Conservation (phyloP, 2,329 filamentous ascomycete genomes). For the Lizonia empirigonia region DNA sequence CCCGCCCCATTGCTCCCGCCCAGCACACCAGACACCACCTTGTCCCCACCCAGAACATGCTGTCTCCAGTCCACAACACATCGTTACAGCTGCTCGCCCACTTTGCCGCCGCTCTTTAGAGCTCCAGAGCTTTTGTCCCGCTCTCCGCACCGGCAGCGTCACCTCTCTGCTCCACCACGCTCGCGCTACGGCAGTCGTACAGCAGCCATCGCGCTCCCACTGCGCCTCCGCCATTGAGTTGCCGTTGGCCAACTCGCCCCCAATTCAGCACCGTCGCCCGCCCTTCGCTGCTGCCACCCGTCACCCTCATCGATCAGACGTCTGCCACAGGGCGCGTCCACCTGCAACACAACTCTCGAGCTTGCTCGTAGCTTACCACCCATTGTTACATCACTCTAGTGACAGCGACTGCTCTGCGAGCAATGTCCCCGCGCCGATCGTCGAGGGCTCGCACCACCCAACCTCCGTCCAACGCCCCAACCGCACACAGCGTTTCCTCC, state of each 20-base stretch:
- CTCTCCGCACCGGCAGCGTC: constrained; percentile 43
- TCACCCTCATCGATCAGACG: constrained; percentile 18
- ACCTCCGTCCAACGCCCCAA: constrained; percentile 67
- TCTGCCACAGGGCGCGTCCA: too few relatives aligned
- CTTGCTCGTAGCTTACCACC: background rate
- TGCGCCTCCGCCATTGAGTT: constrained; percentile 19
- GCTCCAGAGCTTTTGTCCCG: constrained; percentile 47
- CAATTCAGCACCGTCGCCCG: background rate
- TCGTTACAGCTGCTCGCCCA: constrained; percentile 34
- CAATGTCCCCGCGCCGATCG: constrained; percentile 80
- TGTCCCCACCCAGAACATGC: constrained; percentile 38
- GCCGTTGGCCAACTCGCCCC: constrained; percentile 13
- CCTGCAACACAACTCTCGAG: constrained; percentile 12
- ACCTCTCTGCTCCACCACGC: constrained; percentile 32
- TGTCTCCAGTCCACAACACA: constrained; percentile 23
- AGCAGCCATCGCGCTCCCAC: constrained; percentile 17
- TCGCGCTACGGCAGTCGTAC: constrained; percentile 20
- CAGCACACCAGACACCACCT: constrained; percentile 22
- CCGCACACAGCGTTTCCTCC: constrained; percentile 75
- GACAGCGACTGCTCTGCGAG: constrained; percentile 15
- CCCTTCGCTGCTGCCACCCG: constrained; percentile 21
- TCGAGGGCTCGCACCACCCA: constrained; percentile 85
- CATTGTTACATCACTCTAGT: background rate
- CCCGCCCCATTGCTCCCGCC: constrained; percentile 35
- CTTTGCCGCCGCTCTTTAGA: constrained; percentile 42